A percentile compares a stretch with the other conserved stretches of the same genome.
Evolutionary conservation across 169 alveolate genomes (phyloP).

Genomic region (Babesia bigemina): DNA sequence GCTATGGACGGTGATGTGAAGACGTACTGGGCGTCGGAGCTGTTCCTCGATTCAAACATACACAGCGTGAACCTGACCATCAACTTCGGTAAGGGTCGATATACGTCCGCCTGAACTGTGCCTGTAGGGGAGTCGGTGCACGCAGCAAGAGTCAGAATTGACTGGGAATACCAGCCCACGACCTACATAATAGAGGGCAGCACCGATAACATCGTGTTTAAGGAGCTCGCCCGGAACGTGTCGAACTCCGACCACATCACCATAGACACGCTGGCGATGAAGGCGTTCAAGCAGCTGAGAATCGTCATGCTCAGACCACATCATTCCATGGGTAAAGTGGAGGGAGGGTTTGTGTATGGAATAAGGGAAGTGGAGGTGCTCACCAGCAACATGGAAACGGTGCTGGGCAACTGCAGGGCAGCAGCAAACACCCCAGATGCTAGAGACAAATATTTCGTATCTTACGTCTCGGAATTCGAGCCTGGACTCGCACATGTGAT

Average conservation of each 20-base stretch:
- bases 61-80: conserved; percentile 72
- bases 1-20: conserved; percentile 84
- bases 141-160: conserved; percentile 77
- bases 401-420: conserved; percentile 82
- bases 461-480: conserved; percentile 82
- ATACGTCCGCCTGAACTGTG: background rate
- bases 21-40: conserved; percentile 88
- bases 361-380: conserved; percentile 83
- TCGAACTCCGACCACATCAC: conserved; percentile 80
- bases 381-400: conserved; percentile 82
- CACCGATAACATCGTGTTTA: conserved; percentile 76
- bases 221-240: conserved; percentile 69
- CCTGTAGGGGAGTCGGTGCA: conserved; percentile 57
- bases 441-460: conserved; percentile 87
- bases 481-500: conserved; percentile 74
- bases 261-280: conserved; percentile 75
- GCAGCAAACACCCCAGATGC: conserved; percentile 89
- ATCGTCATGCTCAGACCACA: conserved; percentile 87
- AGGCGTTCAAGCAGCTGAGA: conserved; percentile 76
- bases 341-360: conserved; percentile 82
- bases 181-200: conserved; percentile 82
- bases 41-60: conserved; percentile 76
- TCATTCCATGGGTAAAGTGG: conserved; percentile 81
- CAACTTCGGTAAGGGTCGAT: conserved; percentile 68
- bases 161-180: conserved; percentile 90